Base-by-base conservation (phyloP, 2,329 filamentous ascomycete genomes). In the Sporothrix dimorphospora region DNA sequence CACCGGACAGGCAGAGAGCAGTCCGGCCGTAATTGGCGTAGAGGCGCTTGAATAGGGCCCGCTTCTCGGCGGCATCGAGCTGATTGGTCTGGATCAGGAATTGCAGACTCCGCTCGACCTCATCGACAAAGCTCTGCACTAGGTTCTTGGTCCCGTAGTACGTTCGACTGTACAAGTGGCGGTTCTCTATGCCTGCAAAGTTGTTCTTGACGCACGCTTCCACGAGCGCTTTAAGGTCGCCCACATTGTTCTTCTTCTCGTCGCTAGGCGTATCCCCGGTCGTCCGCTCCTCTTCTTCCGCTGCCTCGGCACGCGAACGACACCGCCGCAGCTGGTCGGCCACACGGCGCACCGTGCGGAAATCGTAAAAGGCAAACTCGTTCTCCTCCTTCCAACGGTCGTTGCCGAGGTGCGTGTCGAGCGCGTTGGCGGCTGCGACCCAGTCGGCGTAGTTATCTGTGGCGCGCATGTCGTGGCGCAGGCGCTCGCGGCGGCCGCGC, bases 191-290 rank as follows among this genome's bases (percentile, higher is more conserved):
- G 0, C 96, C 96, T 21, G 93, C 94, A 81, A 98, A 99, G 79
- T 99, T 98, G 81, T 94, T 97, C 86, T 98, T 99, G 77, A 98
- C 92, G 79, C 94, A 98, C 16, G 93, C 93, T 82, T 97, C 94
- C 24, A 97, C 84, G 73, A 98, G 82, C 0, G 87, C 87, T 74
- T 90, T 91, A 71, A 99, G 85, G 71, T 96, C 93, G 5, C 78
- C 78, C 47, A 83, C 82, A 14, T 78, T 73, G 71, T 70, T 67
- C 19, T 38, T 73, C 71, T 70, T 67, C 7, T 45, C 55, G 34
- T 45, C 47, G 14, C 78, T 6, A 63, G 14, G 8, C 30, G 61
- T 4, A 27, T 66, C 55, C 59, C 24, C 77, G 51, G 80, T 75
- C 4, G 74, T 70, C 76, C 45, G 49, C 11, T 30, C 61, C 4